Evolutionary conservation across 257 asterid genomes (phyloP), one percentile per base, ranked within the genome.

Genomic region (Coffea eugenioides): DNA sequence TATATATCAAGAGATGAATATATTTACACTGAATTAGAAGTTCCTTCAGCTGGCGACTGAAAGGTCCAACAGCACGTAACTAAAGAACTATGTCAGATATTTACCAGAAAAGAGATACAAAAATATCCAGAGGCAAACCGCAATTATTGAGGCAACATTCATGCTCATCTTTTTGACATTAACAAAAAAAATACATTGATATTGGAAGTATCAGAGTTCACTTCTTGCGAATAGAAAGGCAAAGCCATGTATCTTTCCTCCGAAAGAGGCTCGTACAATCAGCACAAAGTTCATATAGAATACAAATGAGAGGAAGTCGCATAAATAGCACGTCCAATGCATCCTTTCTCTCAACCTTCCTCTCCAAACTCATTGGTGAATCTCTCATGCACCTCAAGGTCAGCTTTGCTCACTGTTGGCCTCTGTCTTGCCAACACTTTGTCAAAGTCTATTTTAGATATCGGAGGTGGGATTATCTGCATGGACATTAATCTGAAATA

Each of bases 361-460:
- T 96, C 98, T 16, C 99, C 99, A 12, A 93, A 93, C 86, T 96
- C 99, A 85, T 83, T 83, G 70, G 98, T 94, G 87, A 94, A 96
- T 88, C 93, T 87, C 90, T 94, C 97, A 6, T 96, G 99, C 84
- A 94, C 94, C 20, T 92, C 94, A 61, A 96, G 99, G 83, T 96
- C 99, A 3, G 91, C 10, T 88, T 94, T 94, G 91, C 99, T 96
- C 66, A 96, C 97, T 12, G 99, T 96, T 67, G 99, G 99, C 78
- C 84, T 88, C 75, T 96, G 99, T 81, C 97, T 90, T 8, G 95
- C 92, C 8, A 94, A 92, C 75, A 96, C 98, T 90, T 96, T 96
- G 67, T 94, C 97, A n/a, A 96, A 94, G 84, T 96, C 98, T 31
- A 88, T 82, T 87, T 85, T 94, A 0, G 94, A 87, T 81, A 96